Evolutionary conservation across 2,329 filamentous ascomycete species (phyloP).

Genomic region (Colletotrichum higginsianum): DNA sequence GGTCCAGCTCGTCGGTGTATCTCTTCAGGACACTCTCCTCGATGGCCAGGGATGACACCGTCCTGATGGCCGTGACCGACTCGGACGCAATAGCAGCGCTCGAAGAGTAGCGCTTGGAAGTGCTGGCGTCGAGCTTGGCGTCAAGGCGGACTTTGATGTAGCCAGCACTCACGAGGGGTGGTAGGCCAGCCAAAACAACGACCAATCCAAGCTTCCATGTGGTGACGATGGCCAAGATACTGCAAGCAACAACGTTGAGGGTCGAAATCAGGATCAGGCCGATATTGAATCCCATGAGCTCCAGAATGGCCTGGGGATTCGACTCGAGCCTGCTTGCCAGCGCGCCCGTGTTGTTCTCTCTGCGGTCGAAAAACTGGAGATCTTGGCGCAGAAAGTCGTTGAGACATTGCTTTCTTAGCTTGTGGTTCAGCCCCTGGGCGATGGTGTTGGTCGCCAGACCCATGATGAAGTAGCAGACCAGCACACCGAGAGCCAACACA

Average conservation of each 20-base stretch:
- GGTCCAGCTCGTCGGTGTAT: constrained; percentile 51
- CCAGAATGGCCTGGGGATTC: constrained; percentile 56
- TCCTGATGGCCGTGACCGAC: constrained; percentile 56
- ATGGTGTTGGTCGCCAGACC: constrained; percentile 55
- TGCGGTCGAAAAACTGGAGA: constrained; percentile 59
- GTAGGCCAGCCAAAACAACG: constrained; percentile 59
- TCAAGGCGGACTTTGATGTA: constrained; percentile 59
- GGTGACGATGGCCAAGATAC: constrained; percentile 59
- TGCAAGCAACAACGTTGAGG: constrained; percentile 55
- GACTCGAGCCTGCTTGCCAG: constrained; percentile 54
- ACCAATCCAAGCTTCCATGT: constrained; percentile 66
- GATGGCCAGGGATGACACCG: constrained; percentile 59
- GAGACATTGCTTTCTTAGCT: constrained; percentile 49
- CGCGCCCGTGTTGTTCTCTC: constrained; percentile 57
- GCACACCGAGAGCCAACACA: constrained; percentile 61
- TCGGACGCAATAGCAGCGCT: constrained; percentile 62
- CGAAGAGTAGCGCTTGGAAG: constrained; percentile 52
- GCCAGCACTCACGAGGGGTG: constrained; percentile 54
- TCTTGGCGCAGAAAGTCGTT: constrained; percentile 57
- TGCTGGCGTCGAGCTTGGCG: constrained; percentile 54
- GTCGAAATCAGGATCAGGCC: constrained; percentile 56
- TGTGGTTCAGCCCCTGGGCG: constrained; percentile 47
- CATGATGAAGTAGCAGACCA: constrained; percentile 60
- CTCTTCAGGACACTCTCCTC: constrained; percentile 53
- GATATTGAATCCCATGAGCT: constrained; percentile 60